These are phyloP conservation scores for Exutisphaerella laricina DNA, from an alignment of 2,329 filamentous ascomycete species.

Conservation along the genomic window DNA sequence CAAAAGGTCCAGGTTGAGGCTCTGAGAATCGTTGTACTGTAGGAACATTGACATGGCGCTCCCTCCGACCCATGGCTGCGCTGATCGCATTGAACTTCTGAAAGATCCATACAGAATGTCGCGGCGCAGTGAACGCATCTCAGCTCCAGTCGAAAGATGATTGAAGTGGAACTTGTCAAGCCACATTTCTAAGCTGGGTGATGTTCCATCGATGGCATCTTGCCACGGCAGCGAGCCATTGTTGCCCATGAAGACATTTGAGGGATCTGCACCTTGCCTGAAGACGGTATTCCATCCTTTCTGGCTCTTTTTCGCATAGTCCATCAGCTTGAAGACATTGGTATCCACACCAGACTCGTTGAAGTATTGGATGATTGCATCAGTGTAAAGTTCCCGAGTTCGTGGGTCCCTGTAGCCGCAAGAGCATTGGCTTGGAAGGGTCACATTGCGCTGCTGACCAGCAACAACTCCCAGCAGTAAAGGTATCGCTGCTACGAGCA, in stretches of 20 bases:
- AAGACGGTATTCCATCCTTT: slow-evolving; percentile 45
- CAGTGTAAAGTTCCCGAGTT: slow-evolving; percentile 40
- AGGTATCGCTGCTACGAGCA: slow-evolving; percentile 6
- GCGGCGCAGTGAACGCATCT: slow-evolving; percentile 39
- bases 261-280: slow-evolving; percentile 38
- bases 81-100: slow-evolving; percentile 39
- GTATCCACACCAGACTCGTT: slow-evolving; percentile 42
- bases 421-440: slow-evolving; percentile 32
- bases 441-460: slow-evolving; percentile 14
- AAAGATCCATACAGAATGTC: slow-evolving; percentile 46
- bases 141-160: slow-evolving; percentile 42
- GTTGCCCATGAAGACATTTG: slow-evolving; percentile 37
- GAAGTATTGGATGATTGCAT: slow-evolving; percentile 47
- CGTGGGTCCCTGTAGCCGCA: slow-evolving; percentile 44
- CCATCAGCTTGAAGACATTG: slow-evolving; percentile 36
- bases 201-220: slow-evolving; percentile 16
- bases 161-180: slow-evolving; percentile 22
- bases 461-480: slow-evolving; percentile 11
- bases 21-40: slow-evolving; percentile 42
- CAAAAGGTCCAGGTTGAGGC: slow-evolving; percentile 41
- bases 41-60: slow-evolving; percentile 45
- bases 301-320: slow-evolving; percentile 42
- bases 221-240: slow-evolving; percentile 21
- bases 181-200: slow-evolving; percentile 20
- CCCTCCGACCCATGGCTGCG: slow-evolving; percentile 34